Conservation (phyloP, 306 rosid genomes). For the Calophaca sinica region DNA sequence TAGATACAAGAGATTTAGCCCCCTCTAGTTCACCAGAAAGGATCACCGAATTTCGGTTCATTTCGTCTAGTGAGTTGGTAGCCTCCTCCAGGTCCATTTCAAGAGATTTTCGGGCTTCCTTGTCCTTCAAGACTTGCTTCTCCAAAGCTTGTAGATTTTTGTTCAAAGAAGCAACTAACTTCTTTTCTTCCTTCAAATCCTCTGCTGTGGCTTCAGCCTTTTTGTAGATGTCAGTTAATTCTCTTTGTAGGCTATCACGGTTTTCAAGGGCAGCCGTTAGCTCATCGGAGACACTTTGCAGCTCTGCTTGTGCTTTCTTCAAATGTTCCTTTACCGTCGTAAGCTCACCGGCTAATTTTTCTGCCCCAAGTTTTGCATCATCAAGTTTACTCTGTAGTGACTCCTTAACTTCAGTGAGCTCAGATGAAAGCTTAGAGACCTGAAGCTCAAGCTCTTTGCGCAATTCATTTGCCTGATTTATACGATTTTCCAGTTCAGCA, state of each 20-base stretch:
- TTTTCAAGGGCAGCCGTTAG: constrained; percentile 56
- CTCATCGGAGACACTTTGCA: constrained; percentile 60
- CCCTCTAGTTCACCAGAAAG: constrained; percentile 71
- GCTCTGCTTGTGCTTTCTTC: constrained; percentile 58
- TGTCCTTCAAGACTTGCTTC: constrained; percentile 68
- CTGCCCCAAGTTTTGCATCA: constrained; percentile 60
- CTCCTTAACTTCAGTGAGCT: constrained; percentile 63
- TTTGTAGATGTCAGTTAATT: constrained; percentile 67
- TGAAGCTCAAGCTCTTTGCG: constrained; percentile 61
- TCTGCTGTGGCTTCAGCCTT: constrained; percentile 64
- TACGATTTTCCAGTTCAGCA: constrained; percentile 57
- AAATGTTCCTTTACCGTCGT: constrained; percentile 58
- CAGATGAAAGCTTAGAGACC: constrained; percentile 64
- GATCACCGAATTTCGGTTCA: constrained; percentile 64
- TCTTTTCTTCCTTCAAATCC: constrained; percentile 70
- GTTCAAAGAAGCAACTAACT: constrained; percentile 59
- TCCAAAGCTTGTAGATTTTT: constrained; percentile 65
- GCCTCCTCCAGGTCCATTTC: constrained; percentile 80
- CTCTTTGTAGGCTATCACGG: constrained; percentile 63
- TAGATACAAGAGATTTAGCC: constrained; percentile 59
- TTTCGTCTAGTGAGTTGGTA: constrained; percentile 80
- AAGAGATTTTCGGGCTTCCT: constrained; percentile 61
- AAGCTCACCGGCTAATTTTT: constrained; percentile 63
- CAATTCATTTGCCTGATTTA: constrained; percentile 53
- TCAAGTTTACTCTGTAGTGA: constrained; percentile 65